Percentiles rank a stretch among this genome's conserved stretches.
phyloP scores from a whole-genome alignment of 2,329 filamentous ascomycete genomes.

The Bipolaris zeicola region DNA sequence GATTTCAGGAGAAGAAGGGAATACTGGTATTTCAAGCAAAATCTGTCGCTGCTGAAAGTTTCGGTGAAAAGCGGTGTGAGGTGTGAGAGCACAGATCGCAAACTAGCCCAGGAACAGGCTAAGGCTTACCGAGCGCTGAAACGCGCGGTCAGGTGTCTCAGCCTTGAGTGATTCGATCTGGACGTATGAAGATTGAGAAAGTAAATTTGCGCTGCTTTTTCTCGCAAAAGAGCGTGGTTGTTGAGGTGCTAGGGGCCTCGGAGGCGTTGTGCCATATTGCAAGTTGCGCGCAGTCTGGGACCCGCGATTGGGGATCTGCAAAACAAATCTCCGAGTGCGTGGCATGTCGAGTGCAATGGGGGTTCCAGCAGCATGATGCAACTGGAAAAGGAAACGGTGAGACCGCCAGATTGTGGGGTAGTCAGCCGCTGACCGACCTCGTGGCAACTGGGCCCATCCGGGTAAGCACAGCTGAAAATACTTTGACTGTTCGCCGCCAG shows the following conservation, averaged over 20 bases:
- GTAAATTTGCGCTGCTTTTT: not conserved
- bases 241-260: conserved; percentile 5
- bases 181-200: conserved; percentile 5
- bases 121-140: conserved; percentile 34
- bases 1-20: conserved; percentile 16
- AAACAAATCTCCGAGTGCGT: conserved; percentile 15
- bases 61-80: conserved; percentile 47
- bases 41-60: conserved; percentile 32
- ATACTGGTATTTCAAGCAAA: conserved; percentile 33
- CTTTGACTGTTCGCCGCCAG: conserved; percentile 1
- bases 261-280: not conserved
- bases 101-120: conserved; percentile 36
- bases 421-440: conserved; percentile 20
- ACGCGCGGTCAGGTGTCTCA: conserved; percentile 45
- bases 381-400: conserved; percentile 21
- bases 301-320: conserved; percentile 5
- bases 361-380: conserved; percentile 16
- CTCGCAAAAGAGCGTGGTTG: conserved; percentile 4
- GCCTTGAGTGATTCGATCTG: conserved; percentile 13
- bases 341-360: conserved; percentile 12
- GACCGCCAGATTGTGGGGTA: conserved; percentile 26
- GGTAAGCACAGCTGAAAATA: conserved; percentile 19
- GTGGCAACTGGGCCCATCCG: conserved; percentile 15
- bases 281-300: conserved; percentile 1
- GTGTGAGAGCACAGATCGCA: conserved; percentile 42